Evolutionary conservation across 2,329 filamentous ascomycete genomes (phyloP), one percentile per base, ranked within the genome.

Genomic region (Sclerotinia borealis): DNA sequence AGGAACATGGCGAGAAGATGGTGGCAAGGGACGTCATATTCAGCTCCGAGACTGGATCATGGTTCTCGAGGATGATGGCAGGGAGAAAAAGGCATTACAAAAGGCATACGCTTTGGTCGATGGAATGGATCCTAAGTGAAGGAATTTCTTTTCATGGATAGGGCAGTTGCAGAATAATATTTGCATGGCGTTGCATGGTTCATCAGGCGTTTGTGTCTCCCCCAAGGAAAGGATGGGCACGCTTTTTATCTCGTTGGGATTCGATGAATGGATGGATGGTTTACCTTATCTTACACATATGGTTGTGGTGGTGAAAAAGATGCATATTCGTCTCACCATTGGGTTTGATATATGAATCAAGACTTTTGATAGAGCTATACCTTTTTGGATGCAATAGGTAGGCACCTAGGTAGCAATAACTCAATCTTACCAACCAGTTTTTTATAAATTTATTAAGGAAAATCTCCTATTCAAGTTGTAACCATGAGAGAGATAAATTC

Each of bases 41-140:
- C 92, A 97, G 77, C 79, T 96, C 59, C 84, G 93, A 61, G 93
- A 97, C 75, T 87, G 92, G 79, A 80, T 96, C 19, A 81, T 85
- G 25, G 90, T 90, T 65, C 80, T 97, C 52, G 93, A 96, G 75
- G 81, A 86, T 58, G 91, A 96, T 73, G 89, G 90, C 1, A 82
- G 81, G 68, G 88, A 92, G 74, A 78, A 78, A 68, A 83, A 79
- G 72, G 83, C 86, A 29, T 74, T 91, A 54, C 85, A 89, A 72
- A 76, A 68, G 60, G 70, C 70, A 27, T 75, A 75, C 51, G 54
- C 69, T 48, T 59, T 39, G 41, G 65, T 72, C 15, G 73, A 74
- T 47, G 59, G 65, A 27, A 70, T 68, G 3, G 70, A 72, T 27
- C 72, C 72, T 5, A 72, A 73, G 60, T 69, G 82, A 79, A 72